Evolutionary conservation across 805 yeast genomes (phyloP).

Genomic region (Grigorovia humatica): DNA sequence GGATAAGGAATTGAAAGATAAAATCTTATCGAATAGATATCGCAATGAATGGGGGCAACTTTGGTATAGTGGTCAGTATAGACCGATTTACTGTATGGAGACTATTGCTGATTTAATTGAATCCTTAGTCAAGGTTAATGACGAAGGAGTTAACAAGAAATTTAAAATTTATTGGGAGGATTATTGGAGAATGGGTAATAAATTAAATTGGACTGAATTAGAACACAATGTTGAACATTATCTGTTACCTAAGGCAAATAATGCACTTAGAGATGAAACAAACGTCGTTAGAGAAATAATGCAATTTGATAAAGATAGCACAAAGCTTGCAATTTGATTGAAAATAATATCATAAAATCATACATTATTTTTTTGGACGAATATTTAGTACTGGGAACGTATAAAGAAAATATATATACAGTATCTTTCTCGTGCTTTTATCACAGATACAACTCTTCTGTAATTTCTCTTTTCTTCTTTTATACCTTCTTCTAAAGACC

Average conservation of each 20-base stretch:
- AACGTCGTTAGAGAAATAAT: slow-evolving; percentile 43
- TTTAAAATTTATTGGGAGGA: slow-evolving; percentile 67
- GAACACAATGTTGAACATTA: slow-evolving; percentile 42
- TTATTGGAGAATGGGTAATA: slow-evolving; percentile 76
- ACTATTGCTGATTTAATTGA: slow-evolving; percentile 70
- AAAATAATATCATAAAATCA: background rate
- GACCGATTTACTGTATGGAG: slow-evolving; percentile 87
- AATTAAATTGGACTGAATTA: slow-evolving; percentile 50
- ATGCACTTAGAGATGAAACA: slow-evolving; percentile 56
- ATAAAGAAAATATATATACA: background rate
- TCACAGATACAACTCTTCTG: too few species aligned
- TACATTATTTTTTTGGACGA: background rate
- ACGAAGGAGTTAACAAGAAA: slow-evolving; percentile 37
- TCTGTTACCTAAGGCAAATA: slow-evolving; percentile 39
- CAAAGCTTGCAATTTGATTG: too few species aligned
- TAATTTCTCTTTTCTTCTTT: too few species aligned
- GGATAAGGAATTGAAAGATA: slow-evolving; percentile 31
- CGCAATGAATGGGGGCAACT: slow-evolving; percentile 67
- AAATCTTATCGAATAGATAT: slow-evolving; percentile 58
- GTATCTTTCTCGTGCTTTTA: background rate
- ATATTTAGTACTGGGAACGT: background rate
- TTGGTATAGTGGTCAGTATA: slow-evolving; percentile 79
- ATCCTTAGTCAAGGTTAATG: slow-evolving; percentile 7
- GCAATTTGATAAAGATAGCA: slow-evolving; percentile 9
- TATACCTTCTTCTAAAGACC: too few species aligned